Base-by-base conservation (phyloP, 495 filamentous ascomycete species). In the Penicillium coprophilum region DNA sequence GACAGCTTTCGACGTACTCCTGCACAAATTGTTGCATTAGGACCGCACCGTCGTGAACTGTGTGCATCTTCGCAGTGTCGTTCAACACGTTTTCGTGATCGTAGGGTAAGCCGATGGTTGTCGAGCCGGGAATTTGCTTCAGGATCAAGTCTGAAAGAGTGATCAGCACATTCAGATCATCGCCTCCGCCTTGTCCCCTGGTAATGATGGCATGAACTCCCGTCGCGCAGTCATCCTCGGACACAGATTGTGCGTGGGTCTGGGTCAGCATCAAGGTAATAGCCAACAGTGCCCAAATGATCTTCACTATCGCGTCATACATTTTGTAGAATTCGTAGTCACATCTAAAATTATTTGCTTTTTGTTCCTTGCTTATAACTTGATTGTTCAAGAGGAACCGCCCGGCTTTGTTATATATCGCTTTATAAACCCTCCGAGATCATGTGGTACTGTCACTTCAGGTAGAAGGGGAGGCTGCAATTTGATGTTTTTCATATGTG, bases 131-230 rank as follows among this genome's bases (percentile, higher is more conserved):
- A 34, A 70, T 67, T 17, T 65, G 55, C 49, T 63, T 51, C 12
- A 67, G 51, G 11, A 69, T 48, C 41, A 67, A 45, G 43, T 63
- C 64, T 34, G 65, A 62, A 24, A 69, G 57, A 0, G 64, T 52
- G 13, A 57, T 61, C 61, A 69, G 48, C 17, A 69, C 64, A 45
- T 66, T 65, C 36, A 69, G 50, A 48, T 69, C 54, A 65, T 71
- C 63, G 48, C 66, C 62, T 7, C 50, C 53, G 5, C 66, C 66
- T 28, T 71, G 59, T 4, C 66, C 66, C 12, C 66, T 64, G 19
- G 60, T 55, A 8, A 68, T 58, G 51, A 68, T 67, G 12, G 66
- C 59, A 55, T 68, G 66, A 15, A 71, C 61, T 15, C 63, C 57
- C 2, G 57, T 63, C n/a, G 68, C 66, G 46, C 66, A 71, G 21